Base-by-base conservation (phyloP, 73 alveolate genomes). In the Tetrahymena elliotti region DNA sequence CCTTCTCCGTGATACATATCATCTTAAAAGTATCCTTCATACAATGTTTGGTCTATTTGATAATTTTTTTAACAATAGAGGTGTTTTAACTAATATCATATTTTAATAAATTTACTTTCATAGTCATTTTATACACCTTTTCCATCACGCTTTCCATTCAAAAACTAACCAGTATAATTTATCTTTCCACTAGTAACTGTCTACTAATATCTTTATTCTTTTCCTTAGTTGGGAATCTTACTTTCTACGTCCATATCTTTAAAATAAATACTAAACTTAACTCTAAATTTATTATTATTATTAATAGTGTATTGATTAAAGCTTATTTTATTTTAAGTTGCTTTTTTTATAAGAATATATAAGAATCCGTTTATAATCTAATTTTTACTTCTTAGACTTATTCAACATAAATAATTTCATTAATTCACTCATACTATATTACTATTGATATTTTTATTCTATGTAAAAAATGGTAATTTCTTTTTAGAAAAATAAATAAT, bases 1-100 rank as follows among this genome's bases (percentile, higher is more conserved):
- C 96, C 96, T 83, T 83, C 83, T 22, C 96, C 96, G 83, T 94
- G 94, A 39, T 94, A 94, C 88, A 68, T 68, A 24, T 68, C 88
- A 68, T 68, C 88, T 31, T 68, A n/a, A 68, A 68, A 68, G 88
- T 68, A 1, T 6, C 88, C 88, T 68, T 68, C 88, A 24, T 68
- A 68, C n/a, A 68, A 68, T 35, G 88, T 68, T 22, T 68, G 34
- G 34, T 68, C 88, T 68, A 22, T 68, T 68, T 68, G 20, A 27
- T 4, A 27, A 24, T 4, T 27, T 68, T 3, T 68, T 24, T n/a
- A n/a, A n/a, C n/a, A n/a, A n/a, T n/a, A n/a, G n/a, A n/a, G 34
- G n/a, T 10, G 88, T 68, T 68, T 68, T 68, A 27, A 24, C 36
- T 24, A 24, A 27, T 4, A 18, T 4, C 10, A 2, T 68, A n/a